Evolutionary conservation across 2,329 filamentous ascomycete genomes (phyloP).

Genomic region (Mycocentrospora acerina): DNA sequence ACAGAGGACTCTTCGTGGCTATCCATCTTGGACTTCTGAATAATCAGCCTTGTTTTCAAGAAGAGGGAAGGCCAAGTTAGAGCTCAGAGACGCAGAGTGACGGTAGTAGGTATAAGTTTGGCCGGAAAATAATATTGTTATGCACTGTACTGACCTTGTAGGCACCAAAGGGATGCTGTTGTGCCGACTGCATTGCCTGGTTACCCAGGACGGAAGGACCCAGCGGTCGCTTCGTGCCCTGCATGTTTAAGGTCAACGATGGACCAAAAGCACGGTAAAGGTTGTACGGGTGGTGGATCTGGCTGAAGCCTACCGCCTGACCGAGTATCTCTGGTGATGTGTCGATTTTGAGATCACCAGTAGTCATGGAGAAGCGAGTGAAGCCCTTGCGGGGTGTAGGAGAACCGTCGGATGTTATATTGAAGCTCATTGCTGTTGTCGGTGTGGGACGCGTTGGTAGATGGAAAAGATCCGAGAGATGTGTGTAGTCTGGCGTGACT

Average conservation of each 20-base stretch:
- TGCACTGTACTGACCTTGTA: conserved; percentile 34
- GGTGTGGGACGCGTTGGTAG: conserved; percentile 24
- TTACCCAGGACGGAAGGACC: conserved; percentile 41
- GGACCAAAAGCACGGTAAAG: conserved; percentile 20
- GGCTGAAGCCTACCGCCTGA: conserved; percentile 35
- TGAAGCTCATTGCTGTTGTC: conserved; percentile 37
- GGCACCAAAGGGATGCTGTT: conserved; percentile 21
- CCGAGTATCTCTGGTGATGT: conserved; percentile 39
- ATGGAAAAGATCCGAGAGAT: conserved; percentile 38
- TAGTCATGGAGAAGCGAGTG: conserved; percentile 27
- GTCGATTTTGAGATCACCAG: conserved; percentile 35
- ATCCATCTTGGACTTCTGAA: conserved; percentile 52
- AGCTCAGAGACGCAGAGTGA: background rate
- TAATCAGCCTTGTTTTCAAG: conserved; percentile 33
- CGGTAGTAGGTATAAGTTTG: background rate
- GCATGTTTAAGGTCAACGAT: conserved; percentile 37
- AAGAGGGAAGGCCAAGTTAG: background rate
- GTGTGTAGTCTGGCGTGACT: conserved; percentile 21
- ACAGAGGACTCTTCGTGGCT: conserved; percentile 28
- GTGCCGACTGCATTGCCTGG: conserved; percentile 19
- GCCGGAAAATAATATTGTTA: background rate
- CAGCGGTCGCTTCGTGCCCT: conserved; percentile 44
- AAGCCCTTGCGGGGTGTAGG: conserved; percentile 44
- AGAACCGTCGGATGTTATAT: conserved; percentile 45
- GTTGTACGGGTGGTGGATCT: conserved; percentile 21